Evolutionary conservation across 306 rosid genomes (phyloP), one percentile per base, ranked within the genome.

Genomic region (Quercus variabilis): DNA sequence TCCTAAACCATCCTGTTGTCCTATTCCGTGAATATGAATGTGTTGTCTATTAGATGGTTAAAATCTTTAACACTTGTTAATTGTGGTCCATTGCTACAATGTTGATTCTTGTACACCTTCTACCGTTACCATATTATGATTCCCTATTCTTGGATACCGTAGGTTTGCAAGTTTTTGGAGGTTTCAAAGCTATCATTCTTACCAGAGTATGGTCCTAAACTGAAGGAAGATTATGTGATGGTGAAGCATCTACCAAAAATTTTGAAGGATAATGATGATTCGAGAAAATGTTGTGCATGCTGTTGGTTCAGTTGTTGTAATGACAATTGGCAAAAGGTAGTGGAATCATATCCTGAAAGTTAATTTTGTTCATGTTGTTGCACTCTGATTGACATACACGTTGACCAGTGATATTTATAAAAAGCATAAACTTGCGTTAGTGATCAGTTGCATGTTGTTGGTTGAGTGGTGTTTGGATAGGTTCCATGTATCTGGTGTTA

Each of bases 111-210:
- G 5, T 69, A 1, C 33, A 63, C 21, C 78, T 72, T 49, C 82
- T 83, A 51, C 76, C 54, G 55, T 58, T 46, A 46, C 55, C 46
- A 71, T 69, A 67, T 78, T 72, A 43, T 71, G 20, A 35, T 12
- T 71, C 55, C 23, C 71, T 80, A 51, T 6, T 67, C 23, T 69
- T 86, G 85, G 51, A 76, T 79, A 71, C 71, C 85, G 72, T 81
- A 96, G 99, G 99, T 96, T 75, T 96, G 98, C 94, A 93, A 87
- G 93, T 96, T 96, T 79, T 87, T 96, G 93, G 99, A 96, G 92
- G 98, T 93, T 41, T 96, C 99, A 5, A 90, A 79, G 85, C 82
- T 96, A 82, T 96, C 99, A 81, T 96, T 96, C 88, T 90, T 88
- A 73, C 91, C 98, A 5, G 99, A 96, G 85, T 96, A 93, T 80